phyloP scores from a whole-genome alignment of 2,329 filamentous ascomycete species.

The Aspergillus nomiae region DNA sequence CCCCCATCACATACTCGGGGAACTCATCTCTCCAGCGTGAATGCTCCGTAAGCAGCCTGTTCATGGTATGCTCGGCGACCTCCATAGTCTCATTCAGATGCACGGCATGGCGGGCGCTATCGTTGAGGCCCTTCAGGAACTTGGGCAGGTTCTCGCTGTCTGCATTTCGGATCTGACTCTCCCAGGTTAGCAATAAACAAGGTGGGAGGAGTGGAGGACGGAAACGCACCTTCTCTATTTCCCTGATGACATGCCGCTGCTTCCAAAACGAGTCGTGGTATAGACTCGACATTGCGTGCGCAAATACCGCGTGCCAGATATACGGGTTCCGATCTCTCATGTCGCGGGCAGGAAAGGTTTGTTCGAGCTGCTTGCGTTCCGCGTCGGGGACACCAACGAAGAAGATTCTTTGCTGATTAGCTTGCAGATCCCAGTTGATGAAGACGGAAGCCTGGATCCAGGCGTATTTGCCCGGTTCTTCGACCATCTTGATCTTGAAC shows the following conservation, averaged over 20 bases:
- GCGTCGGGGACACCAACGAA: constrained; percentile 13
- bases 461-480: constrained; percentile 11
- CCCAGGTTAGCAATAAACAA: neutral
- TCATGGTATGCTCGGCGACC: constrained; percentile 31
- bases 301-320: constrained; percentile 27
- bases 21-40: constrained; percentile 15
- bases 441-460: constrained; percentile 26
- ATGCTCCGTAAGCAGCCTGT: constrained; percentile 25
- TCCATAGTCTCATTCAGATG: constrained; percentile 36
- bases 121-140: constrained; percentile 26
- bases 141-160: constrained; percentile 5
- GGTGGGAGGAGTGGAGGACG: neutral
- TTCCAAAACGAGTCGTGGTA: constrained; percentile 35
- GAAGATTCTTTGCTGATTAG: constrained; percentile 13
- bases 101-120: constrained; percentile 35
- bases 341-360: neutral
- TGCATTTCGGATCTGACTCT: neutral
- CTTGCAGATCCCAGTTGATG: constrained; percentile 20
- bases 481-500: constrained; percentile 26
- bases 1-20: neutral
- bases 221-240: constrained; percentile 30
- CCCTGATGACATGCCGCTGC: constrained; percentile 31
- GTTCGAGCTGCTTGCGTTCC: neutral
- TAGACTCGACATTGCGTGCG: constrained; percentile 20
- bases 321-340: constrained; percentile 19